Percentiles rank a stretch among this genome's conserved stretches.
Conservation (phyloP, 2,329 filamentous ascomycete genomes). For the Cyphellophora europaea region DNA sequence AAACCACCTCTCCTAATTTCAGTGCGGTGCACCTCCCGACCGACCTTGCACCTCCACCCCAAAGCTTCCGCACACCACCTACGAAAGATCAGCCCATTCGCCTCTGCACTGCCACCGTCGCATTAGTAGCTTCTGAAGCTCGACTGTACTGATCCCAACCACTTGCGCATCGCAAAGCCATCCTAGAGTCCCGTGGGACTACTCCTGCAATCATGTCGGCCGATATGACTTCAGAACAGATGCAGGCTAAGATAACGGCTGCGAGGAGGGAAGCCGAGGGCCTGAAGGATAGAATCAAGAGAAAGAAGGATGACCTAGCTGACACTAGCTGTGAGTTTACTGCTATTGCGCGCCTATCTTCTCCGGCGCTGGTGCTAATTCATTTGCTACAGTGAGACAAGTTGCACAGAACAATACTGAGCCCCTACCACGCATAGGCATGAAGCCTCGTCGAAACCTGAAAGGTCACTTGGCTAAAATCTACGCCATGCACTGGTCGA, state of each 20-base stretch:
- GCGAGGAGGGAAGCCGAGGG: conserved; percentile 96
- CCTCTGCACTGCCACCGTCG: neutral
- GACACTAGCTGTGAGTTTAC: conserved; percentile 80
- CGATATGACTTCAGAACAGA: conserved; percentile 47
- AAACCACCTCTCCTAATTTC: too few species aligned
- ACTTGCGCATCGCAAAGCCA: neutral
- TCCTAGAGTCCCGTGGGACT: neutral
- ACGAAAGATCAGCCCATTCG: too few species aligned
- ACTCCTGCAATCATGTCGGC: conserved; percentile 30
- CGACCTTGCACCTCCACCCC: too few species aligned
- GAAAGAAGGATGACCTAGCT: conserved; percentile 98
- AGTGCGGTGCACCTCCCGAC: too few species aligned
- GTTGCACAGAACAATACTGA: conserved; percentile 90
- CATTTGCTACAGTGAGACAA: conserved; percentile 60
- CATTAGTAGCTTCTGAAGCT: neutral
- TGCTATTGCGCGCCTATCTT: neutral
- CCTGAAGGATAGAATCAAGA: conserved; percentile 96
- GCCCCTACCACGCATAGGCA: conserved; percentile 80
- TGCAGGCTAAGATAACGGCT: conserved; percentile 87
- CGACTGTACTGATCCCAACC: neutral
- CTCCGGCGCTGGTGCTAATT: conserved; percentile 19
- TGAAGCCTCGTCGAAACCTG: conserved; percentile 94
- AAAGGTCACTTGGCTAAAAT: conserved; percentile 99
- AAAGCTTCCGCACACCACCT: too few species aligned
- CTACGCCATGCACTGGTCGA: conserved; percentile 99